Base-by-base conservation (phyloP, 345 rosid species). In the Hypericum perforatum region DNA sequence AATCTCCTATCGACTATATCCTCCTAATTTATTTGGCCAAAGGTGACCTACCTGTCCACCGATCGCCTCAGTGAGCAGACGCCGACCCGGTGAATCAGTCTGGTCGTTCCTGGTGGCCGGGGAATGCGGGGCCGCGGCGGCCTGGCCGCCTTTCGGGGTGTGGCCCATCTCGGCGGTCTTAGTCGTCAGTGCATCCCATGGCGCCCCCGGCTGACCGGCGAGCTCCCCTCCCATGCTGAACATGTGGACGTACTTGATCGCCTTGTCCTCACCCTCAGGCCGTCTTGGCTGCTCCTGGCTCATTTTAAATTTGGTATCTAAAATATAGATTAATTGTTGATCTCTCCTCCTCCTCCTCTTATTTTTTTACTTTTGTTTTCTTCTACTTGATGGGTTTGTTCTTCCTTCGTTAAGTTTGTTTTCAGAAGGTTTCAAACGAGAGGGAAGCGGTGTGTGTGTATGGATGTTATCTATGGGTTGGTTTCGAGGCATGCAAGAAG, bases 1-100 rank as follows among this genome's bases (percentile, higher is more conserved):
- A 29, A 15, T 39, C 37, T 9, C 39, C 7, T 9, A 22, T 11
- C 6, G 43, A 11, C 15, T 1, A 48, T n/a, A n/a, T n/a, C n/a
- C n/a, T n/a, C n/a, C n/a, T n/a, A n/a, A n/a, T n/a, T n/a, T n/a
- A n/a, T n/a, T n/a, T n/a, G n/a, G n/a, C n/a, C n/a, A n/a, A n/a
- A n/a, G n/a, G n/a, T n/a, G n/a, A n/a, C n/a, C n/a, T 22, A 73
- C 81, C 76, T 76, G 78, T 36, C 59, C 70, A 8, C 67, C 78
- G n/a, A 67, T 39, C 37, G 73, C 37, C 48, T 59, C 75, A 0
- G 65, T 63, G 42, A 66, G 43, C 4, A 54, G 16, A 6, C 64
- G 55, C 32, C 48, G 41, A 0, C 61, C 73, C 5, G 67, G 70
- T 8, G 41, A 38, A 6, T 64, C 69, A 8, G 52, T 59, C 56